phyloP scores from a whole-genome alignment of 2,329 filamentous ascomycete species.

The Leptographium lundbergii region DNA sequence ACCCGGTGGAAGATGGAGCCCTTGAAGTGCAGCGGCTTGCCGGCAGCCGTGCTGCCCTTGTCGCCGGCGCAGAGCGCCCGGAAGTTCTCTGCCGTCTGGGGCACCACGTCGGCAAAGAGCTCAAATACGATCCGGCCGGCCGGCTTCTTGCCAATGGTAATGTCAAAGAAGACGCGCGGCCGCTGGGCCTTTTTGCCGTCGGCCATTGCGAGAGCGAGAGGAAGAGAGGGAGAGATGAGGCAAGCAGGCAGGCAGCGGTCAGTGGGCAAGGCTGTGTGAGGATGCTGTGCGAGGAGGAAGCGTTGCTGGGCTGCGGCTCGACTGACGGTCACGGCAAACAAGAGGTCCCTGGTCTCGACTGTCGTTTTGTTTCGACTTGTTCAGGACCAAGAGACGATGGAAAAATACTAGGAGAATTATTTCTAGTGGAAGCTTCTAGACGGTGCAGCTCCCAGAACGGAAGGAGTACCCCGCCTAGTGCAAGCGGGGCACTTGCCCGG shows the following conservation, averaged over 20 bases:
- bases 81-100: slow-evolving; percentile 96
- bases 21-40: slow-evolving; percentile 87
- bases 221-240: neutral
- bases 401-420: neutral
- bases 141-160: slow-evolving; percentile 62
- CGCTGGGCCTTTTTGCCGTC: slow-evolving; percentile 38
- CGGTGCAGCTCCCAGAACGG: neutral
- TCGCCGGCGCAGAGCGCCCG: slow-evolving; percentile 88
- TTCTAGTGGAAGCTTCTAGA: slow-evolving; percentile 6
- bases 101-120: slow-evolving; percentile 64
- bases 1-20: slow-evolving; percentile 87
- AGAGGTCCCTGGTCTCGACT: neutral
- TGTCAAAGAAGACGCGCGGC: slow-evolving; percentile 85
- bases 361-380: neutral
- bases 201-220: slow-evolving; percentile 21
- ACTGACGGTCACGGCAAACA: neutral
- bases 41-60: slow-evolving; percentile 70
- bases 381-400: neutral
- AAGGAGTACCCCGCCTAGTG: neutral
- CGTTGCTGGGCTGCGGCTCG: too few species aligned
- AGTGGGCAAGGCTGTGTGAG: neutral
- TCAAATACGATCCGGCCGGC: slow-evolving; percentile 78
- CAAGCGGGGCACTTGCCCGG: slow-evolving; percentile 1
- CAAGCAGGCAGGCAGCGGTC: neutral
- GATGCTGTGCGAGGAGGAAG: neutral